Conservation (phyloP, 2,329 filamentous ascomycete species). For the Coniochaeta prunicola region DNA sequence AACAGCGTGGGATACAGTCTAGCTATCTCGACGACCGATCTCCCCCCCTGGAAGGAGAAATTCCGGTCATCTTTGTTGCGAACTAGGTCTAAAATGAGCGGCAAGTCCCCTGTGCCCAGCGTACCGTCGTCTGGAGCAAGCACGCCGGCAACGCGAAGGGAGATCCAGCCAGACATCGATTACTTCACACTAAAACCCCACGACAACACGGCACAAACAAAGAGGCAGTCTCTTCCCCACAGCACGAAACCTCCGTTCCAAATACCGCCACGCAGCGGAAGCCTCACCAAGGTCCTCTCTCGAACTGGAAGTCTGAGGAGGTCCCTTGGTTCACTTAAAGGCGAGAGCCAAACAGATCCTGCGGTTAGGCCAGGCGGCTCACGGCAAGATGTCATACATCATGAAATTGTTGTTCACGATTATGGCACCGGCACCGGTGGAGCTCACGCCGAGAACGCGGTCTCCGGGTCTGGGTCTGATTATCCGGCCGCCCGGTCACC, state of each 20-base stretch:
- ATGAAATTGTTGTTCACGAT: slow-evolving; percentile 45
- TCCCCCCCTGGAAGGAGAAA: slow-evolving; percentile 39
- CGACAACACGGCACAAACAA: slow-evolving; percentile 6
- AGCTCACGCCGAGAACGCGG: slow-evolving; percentile 17
- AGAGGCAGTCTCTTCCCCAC: slow-evolving; percentile 1
- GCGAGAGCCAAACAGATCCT: neutral
- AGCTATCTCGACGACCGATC: slow-evolving; percentile 30
- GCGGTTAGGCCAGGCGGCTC: slow-evolving; percentile 6
- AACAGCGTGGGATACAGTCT: slow-evolving; percentile 51
- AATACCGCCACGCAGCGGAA: slow-evolving; percentile 15
- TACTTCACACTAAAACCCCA: slow-evolving; percentile 40
- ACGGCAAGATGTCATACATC: slow-evolving; percentile 21
- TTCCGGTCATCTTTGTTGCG: neutral
- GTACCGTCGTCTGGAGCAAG: neutral
- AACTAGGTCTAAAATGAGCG: neutral
- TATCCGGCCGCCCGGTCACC: slow-evolving; percentile 8
- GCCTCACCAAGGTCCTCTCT: slow-evolving; percentile 22
- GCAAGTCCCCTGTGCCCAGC: neutral
- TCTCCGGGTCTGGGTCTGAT: neutral
- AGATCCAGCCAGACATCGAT: slow-evolving; percentile 50
- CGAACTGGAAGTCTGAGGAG: slow-evolving; percentile 13
- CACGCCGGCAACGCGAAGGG: slow-evolving; percentile 12
- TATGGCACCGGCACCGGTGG: slow-evolving; percentile 47
- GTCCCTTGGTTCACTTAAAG: slow-evolving; percentile 4
- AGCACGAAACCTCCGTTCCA: slow-evolving; percentile 2